Percentiles rank a stretch among this genome's conserved stretches.
Conservation (phyloP, 1,284 basidiomycete species). For the Takashimella koratensis region DNA sequence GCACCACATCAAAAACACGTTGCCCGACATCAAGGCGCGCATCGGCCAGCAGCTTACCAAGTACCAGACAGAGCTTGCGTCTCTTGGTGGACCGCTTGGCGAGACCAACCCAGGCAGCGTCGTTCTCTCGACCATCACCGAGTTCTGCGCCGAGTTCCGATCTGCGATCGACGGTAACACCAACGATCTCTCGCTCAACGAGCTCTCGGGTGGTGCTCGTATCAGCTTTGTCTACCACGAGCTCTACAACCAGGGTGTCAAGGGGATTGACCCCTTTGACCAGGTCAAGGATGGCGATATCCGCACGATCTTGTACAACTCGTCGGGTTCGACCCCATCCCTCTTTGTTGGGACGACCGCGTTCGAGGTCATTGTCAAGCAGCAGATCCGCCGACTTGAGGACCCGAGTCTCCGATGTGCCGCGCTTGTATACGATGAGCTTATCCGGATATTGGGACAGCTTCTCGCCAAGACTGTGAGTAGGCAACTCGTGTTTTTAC, state of each 20-base stretch:
- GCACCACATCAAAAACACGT: constrained; percentile 93
- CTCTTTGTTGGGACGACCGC: constrained; percentile 94
- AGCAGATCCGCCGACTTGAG: constrained; percentile 94
- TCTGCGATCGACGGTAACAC: constrained; percentile 96
- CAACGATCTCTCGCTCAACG: constrained; percentile 88
- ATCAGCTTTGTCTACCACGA: constrained; percentile 99
- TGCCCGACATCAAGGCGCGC: constrained; percentile 94
- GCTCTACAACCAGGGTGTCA: constrained; percentile 93
- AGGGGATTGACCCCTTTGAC: constrained; percentile 94
- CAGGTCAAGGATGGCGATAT: constrained; percentile 98
- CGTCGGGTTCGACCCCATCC: constrained; percentile 92
- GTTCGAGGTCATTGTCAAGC: constrained; percentile 97
- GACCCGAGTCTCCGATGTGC: constrained; percentile 92
- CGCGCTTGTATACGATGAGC: constrained; percentile 90
- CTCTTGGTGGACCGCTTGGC: constrained; percentile 82
- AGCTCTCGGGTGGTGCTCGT: constrained; percentile 93
- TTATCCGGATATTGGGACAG: constrained; percentile 91
- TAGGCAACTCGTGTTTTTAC: constrained; percentile 25
- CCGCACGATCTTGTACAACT: constrained; percentile 92
- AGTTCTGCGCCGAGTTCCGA: constrained; percentile 95
- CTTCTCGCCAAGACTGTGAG: constrained; percentile 81
- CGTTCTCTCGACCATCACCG: constrained; percentile 92
- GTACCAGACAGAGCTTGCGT: constrained; percentile 74
- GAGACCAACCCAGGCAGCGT: constrained; percentile 81
- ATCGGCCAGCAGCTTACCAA: constrained; percentile 84